A percentile compares a stretch with the other conserved stretches of the same genome.
Conservation (phyloP, 2,329 filamentous ascomycete genomes). For the Aspergillus fumigatiaffinis region DNA sequence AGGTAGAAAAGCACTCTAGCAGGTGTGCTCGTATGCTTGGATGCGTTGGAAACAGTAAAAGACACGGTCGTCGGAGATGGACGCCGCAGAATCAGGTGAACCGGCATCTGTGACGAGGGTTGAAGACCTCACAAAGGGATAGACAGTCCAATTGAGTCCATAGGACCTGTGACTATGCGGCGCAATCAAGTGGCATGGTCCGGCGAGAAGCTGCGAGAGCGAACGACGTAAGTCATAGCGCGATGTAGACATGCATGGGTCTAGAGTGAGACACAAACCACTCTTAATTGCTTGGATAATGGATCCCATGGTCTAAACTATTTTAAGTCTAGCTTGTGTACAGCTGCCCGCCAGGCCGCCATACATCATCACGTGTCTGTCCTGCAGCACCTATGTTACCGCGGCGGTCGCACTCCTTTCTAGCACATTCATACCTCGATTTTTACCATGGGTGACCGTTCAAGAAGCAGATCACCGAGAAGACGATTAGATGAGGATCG, state of each 20-base stretch:
- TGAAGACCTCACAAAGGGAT: not conserved
- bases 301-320: not conserved
- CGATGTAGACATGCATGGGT: not conserved
- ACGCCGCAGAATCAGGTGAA: constrained; percentile 40
- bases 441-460: constrained; percentile 31
- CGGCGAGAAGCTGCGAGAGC: not conserved
- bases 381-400: constrained; percentile 10
- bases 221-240: not conserved
- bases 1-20: constrained; percentile 44
- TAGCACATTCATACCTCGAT: constrained; percentile 8
- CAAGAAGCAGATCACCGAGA: constrained; percentile 43
- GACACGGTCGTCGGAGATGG: constrained; percentile 86
- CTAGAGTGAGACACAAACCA: not conserved
- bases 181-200: not conserved
- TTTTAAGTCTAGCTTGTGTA: constrained; percentile 6
- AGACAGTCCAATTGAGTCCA: not conserved
- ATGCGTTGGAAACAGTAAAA: constrained; percentile 83
- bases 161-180: not conserved
- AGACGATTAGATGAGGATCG: constrained; percentile 32
- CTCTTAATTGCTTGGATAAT: not conserved
- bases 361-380: constrained; percentile 24
- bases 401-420: constrained; percentile 15
- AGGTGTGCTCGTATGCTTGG: constrained; percentile 46
- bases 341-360: constrained; percentile 5
- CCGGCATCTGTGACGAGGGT: constrained; percentile 51